Conservation (phyloP, 2,329 filamentous ascomycete genomes). For the Diaporthe sp. region DNA sequence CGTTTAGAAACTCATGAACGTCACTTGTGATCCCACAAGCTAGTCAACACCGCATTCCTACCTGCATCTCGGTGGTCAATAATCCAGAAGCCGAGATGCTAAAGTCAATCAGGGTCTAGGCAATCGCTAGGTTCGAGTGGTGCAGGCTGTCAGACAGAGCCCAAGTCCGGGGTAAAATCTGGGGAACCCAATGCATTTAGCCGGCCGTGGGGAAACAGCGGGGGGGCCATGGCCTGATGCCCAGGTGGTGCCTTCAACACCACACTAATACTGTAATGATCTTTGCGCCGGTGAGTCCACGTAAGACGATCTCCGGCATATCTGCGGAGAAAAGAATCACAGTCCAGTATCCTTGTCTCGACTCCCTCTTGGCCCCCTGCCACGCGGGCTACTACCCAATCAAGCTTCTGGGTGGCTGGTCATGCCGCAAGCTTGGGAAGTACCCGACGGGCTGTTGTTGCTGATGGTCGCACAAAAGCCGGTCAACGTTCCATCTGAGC, state of each 20-base stretch:
- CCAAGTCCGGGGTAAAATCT: constrained; percentile 26
- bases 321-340: constrained; percentile 9
- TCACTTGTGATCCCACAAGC: neutral
- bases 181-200: constrained; percentile 7
- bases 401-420: constrained; percentile 22
- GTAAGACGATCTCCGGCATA: neutral
- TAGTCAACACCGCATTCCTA: neutral
- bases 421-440: neutral
- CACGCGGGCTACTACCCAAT: constrained; percentile 17
- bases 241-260: neutral
- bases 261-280: neutral
- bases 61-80: constrained; percentile 15
- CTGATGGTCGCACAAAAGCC: neutral
- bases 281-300: neutral
- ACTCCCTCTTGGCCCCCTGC: neutral
- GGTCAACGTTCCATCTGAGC: constrained; percentile 5
- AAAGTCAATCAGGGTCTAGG: constrained; percentile 24
- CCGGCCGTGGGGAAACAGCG: neutral
- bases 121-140: neutral
- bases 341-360: neutral
- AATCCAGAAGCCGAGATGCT: constrained; percentile 13
- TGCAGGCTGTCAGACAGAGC: constrained; percentile 10
- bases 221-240: neutral
- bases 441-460: constrained; percentile 4
- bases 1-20: neutral